Evolutionary conservation across 2,329 filamentous ascomycete species (phyloP).

Genomic region (Cladophialophora carrionii): DNA sequence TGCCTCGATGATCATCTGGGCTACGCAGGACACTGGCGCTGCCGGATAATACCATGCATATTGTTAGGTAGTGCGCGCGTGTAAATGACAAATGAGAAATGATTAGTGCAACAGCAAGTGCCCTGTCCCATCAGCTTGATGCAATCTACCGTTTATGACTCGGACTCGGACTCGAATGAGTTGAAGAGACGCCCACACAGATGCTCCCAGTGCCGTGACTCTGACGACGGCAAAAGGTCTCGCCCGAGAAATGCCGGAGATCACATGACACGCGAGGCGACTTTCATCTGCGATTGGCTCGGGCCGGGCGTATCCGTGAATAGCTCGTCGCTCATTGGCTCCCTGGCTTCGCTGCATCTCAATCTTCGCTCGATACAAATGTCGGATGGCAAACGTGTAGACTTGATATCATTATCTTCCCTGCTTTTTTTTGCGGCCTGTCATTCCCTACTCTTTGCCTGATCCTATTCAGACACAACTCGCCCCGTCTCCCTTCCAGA

Average conservation of each 20-base stretch:
- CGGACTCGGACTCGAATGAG: background rate
- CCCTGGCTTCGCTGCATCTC: background rate
- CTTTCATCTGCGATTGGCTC: no score
- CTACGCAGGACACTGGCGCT: slow-evolving; percentile 13
- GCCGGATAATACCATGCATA: slow-evolving; percentile 8
- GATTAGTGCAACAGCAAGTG: background rate
- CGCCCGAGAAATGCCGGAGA: slow-evolving; percentile 6
- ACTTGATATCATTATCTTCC: slow-evolving; percentile 4
- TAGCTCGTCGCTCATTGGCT: background rate
- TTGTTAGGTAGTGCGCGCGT: slow-evolving; percentile 6
- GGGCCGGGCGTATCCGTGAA: background rate
- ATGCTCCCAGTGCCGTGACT: background rate
- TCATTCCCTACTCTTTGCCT: background rate
- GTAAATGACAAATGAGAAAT: slow-evolving; percentile 5
- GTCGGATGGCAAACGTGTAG: background rate
- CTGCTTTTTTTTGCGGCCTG: background rate
- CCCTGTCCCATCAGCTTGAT: background rate
- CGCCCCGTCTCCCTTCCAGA: background rate
- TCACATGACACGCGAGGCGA: slow-evolving; percentile 4
- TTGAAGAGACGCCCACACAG: background rate
- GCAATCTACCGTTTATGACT: background rate
- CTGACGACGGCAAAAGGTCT: background rate
- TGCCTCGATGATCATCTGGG: slow-evolving; percentile 1
- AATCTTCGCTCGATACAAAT: background rate
- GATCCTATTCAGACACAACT: background rate